Conservation (phyloP, 805 yeast species). For the Candida awuae region DNA sequence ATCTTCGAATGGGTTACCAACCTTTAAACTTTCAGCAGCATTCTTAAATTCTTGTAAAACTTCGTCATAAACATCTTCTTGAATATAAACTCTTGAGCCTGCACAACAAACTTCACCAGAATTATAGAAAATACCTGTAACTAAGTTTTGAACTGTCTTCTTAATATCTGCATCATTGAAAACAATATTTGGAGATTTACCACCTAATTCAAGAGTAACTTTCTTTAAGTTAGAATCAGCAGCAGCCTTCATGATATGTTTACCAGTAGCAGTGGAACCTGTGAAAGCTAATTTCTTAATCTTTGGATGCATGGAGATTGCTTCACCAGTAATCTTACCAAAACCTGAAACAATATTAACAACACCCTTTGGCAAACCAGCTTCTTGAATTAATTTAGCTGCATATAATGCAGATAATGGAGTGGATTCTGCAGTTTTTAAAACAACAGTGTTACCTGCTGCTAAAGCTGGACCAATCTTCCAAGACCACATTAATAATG, state of each 20-base stretch:
- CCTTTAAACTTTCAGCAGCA: slow-evolving; percentile 44
- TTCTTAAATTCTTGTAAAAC: slow-evolving; percentile 50
- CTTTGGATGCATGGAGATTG: slow-evolving; percentile 67
- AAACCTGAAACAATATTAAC: slow-evolving; percentile 80
- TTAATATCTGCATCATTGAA: slow-evolving; percentile 67
- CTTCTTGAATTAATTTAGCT: slow-evolving; percentile 60
- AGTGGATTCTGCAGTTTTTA: slow-evolving; percentile 89
- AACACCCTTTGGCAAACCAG: slow-evolving; percentile 90
- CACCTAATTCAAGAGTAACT: slow-evolving; percentile 79
- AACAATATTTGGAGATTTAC: slow-evolving; percentile 83
- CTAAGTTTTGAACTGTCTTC: slow-evolving; percentile 56
- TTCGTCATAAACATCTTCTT: slow-evolving; percentile 58
- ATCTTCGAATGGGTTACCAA: slow-evolving; percentile 75
- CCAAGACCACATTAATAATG: slow-evolving; percentile 90
- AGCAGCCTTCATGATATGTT: slow-evolving; percentile 62
- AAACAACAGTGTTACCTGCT: slow-evolving; percentile 79
- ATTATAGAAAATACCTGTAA: slow-evolving; percentile 75
- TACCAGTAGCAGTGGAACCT: slow-evolving; percentile 86
- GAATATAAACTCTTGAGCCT: slow-evolving; percentile 81
- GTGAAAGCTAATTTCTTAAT: slow-evolving; percentile 91
- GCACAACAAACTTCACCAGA: slow-evolving; percentile 94
- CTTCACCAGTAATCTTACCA: slow-evolving; percentile 79
- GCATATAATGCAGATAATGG: slow-evolving; percentile 81
- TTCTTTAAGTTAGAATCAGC: slow-evolving; percentile 64
- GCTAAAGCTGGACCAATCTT: slow-evolving; percentile 90